These are phyloP conservation scores for Tylopilus subfusipes DNA, from an alignment of 768 basidiomycete genomes.

Conservation along the genomic window DNA sequence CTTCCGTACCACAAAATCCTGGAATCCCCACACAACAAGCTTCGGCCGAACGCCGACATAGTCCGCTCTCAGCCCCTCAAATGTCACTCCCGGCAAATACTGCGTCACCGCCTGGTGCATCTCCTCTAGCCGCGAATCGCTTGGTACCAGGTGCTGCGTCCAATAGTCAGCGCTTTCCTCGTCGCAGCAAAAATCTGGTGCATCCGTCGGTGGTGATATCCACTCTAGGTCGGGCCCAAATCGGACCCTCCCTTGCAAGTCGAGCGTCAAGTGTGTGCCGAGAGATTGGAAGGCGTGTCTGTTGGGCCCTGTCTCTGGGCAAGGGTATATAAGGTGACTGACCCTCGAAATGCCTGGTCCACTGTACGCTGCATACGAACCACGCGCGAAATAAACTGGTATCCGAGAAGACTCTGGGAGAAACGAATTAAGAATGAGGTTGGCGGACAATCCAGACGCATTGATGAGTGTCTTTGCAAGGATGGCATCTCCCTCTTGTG, in stretches of 20 bases:
- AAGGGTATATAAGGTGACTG: conserved; percentile 85
- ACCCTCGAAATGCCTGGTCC: conserved; percentile 71
- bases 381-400: conserved; percentile 76
- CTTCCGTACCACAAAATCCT: conserved; percentile 75
- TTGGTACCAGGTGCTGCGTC: conserved; percentile 60
- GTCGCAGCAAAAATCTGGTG: conserved; percentile 26
- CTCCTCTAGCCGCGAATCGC: conserved; percentile 53
- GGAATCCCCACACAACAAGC: conserved; percentile 77
- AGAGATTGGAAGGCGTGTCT: conserved; percentile 74
- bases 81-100: conserved; percentile 64
- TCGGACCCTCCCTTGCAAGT: conserved; percentile 76
- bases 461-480: conserved; percentile 78
- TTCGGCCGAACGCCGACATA: conserved; percentile 89
- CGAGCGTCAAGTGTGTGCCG: conserved; percentile 89
- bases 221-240: conserved; percentile 95
- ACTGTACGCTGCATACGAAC: conserved; percentile 85
- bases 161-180: conserved; percentile 70
- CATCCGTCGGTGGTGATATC: conserved; percentile 52
- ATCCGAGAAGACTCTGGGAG: conserved; percentile 54
- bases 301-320: conserved; percentile 61
- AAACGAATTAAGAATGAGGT: conserved; percentile 67
- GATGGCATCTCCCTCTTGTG: conserved; percentile 55
- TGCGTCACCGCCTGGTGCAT: conserved; percentile 71
- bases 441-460: conserved; percentile 71
- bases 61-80: conserved; percentile 69